Evolutionary conservation across 2,329 filamentous ascomycete genomes (phyloP).

Genomic region (Bipolaris zeicola): DNA sequence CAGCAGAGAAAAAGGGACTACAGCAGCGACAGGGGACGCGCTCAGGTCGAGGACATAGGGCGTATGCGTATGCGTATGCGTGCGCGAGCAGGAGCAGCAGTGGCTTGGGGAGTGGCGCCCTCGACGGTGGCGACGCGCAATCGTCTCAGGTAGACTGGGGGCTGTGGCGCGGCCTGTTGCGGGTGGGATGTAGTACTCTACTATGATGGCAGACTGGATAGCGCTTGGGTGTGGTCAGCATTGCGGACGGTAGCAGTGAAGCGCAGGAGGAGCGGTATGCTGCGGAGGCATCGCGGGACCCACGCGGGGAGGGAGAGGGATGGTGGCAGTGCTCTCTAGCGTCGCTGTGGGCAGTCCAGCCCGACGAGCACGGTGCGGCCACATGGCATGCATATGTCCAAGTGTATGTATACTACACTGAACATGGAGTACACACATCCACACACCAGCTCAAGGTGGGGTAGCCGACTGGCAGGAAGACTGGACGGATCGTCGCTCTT

Average conservation of each 20-base stretch:
- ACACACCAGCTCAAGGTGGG: not conserved
- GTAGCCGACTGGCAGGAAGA: not conserved
- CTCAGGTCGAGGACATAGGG: constrained; percentile 14
- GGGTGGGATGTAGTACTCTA: constrained; percentile 8
- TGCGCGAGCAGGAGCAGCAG: constrained; percentile 19
- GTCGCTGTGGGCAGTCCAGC: constrained; percentile 13
- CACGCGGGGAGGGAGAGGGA: constrained; percentile 33
- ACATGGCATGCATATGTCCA: constrained; percentile 9
- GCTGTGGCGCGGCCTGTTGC: constrained; percentile 19
- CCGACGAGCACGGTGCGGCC: constrained; percentile 15
- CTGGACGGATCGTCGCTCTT: constrained; percentile 14
- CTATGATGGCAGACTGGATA: constrained; percentile 22
- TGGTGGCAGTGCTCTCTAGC: constrained; percentile 32
- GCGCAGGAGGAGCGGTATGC: constrained; percentile 27
- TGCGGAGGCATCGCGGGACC: constrained; percentile 22
- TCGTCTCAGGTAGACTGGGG: constrained; percentile 38
- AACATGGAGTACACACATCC: not conserved
- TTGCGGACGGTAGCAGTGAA: constrained; percentile 29
- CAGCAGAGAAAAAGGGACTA: not conserved
- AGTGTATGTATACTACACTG: not conserved
- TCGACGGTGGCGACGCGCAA: constrained; percentile 33
- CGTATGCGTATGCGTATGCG: constrained; percentile 19
- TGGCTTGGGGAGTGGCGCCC: constrained; percentile 20
- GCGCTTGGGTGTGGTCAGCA: constrained; percentile 40
- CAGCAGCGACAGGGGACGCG: constrained; percentile 5